Conservation (phyloP, 371 early-diverging fungal genomes). For the Mucor saturninus region DNA sequence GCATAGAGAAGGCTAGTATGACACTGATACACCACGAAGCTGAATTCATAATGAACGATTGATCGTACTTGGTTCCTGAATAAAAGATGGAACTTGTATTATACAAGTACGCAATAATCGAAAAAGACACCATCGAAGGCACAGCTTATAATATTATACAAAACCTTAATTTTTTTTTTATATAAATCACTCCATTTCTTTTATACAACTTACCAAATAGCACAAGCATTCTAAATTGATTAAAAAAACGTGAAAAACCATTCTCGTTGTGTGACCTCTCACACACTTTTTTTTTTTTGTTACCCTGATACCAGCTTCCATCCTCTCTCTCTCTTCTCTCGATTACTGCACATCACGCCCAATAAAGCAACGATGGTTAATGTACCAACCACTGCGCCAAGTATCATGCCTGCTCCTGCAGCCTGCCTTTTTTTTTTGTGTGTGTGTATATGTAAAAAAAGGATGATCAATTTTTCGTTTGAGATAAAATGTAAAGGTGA, state of each 20-base stretch:
- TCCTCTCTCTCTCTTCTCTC: slow-evolving; percentile 36
- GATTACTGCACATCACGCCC: slow-evolving; percentile 34
- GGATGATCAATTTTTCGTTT: no score
- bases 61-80: slow-evolving; percentile 28
- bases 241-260: neutral
- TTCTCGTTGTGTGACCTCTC: no score
- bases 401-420: slow-evolving; percentile 35
- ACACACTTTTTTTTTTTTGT: neutral
- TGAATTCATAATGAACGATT: slow-evolving; percentile 29
- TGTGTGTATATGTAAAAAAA: neutral
- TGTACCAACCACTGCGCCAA: slow-evolving; percentile 30
- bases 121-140: slow-evolving; percentile 33
- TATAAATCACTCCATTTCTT: neutral
- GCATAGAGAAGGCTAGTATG: slow-evolving; percentile 26
- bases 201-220: slow-evolving; percentile 27
- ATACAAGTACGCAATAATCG: slow-evolving; percentile 28
- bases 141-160: slow-evolving; percentile 23
- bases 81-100: slow-evolving; percentile 26
- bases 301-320: slow-evolving; percentile 42
- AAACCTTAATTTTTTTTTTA: neutral
- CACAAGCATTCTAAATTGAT: slow-evolving; percentile 31
- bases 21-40: slow-evolving; percentile 32
- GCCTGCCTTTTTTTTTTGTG: slow-evolving; percentile 23
- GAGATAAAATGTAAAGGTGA: neutral
- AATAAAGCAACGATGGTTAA: slow-evolving; percentile 33